Evolutionary conservation across 345 rosid species (phyloP).

Genomic region (Acer negundo): DNA sequence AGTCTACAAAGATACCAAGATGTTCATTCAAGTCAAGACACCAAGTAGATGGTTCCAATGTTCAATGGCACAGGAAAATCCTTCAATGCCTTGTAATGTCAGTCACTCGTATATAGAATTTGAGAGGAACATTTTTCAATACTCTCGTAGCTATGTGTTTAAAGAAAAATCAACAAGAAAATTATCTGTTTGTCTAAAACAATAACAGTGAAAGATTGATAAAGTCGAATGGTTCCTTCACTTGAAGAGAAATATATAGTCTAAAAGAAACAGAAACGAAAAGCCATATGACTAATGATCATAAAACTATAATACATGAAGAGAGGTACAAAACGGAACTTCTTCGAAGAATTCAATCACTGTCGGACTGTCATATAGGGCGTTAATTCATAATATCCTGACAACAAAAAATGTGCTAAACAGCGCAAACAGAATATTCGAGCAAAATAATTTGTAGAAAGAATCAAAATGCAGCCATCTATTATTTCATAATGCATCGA

Average conservation of each 20-base stretch:
- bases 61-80: conserved; percentile 7
- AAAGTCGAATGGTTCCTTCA: neutral
- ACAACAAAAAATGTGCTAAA: neutral
- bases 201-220: no score
- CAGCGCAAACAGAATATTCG: neutral
- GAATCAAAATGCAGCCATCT: conserved; percentile 4
- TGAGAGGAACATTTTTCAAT: neutral
- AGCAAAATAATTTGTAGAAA: conserved; percentile 13
- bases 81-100: neutral
- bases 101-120: neutral
- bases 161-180: neutral
- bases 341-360: neutral
- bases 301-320: neutral
- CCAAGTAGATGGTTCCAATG: conserved; percentile 14
- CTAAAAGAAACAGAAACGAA: neutral
- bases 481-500: neutral
- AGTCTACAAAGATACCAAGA: conserved; percentile 1
- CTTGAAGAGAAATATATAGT: no score
- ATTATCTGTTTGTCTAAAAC: neutral
- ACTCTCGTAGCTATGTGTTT: neutral
- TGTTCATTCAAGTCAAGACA: conserved; percentile 12
- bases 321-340: neutral
- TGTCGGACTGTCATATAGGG: no score
- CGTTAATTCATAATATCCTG: neutral
- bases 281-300: neutral